Conservation (phyloP, 2,329 filamentous ascomycete species). For the Diaporthe velutina region DNA sequence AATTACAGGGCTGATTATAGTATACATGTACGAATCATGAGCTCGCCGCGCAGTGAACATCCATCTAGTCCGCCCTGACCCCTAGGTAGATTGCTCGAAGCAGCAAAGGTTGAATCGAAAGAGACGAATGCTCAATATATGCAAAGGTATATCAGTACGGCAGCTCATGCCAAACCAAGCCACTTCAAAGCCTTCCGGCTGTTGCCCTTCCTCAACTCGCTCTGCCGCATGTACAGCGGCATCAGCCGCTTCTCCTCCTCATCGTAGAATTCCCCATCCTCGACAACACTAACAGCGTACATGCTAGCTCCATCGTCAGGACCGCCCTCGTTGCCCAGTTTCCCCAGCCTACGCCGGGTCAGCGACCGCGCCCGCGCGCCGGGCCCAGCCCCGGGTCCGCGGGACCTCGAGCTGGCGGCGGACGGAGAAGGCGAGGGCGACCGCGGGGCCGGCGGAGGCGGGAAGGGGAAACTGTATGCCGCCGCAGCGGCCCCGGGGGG, state of each 20-base stretch:
- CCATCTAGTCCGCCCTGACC: too few relatives aligned
- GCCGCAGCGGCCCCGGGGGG: not conserved
- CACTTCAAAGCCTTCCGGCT: constrained; percentile 53
- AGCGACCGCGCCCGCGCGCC: constrained; percentile 22
- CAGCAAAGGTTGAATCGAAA: not conserved
- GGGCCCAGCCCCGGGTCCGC: not conserved
- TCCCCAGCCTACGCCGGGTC: constrained; percentile 1
- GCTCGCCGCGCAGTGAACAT: not conserved
- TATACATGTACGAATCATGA: not conserved
- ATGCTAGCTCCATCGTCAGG: constrained; percentile 38
- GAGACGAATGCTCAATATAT: not conserved
- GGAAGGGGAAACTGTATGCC: constrained; percentile 16
- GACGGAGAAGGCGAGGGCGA: constrained; percentile 30
- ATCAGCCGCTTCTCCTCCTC: constrained; percentile 45
- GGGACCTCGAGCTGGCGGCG: constrained; percentile 14
- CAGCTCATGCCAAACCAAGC: constrained; percentile 47
- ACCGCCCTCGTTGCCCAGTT: not conserved
- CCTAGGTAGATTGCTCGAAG: too few relatives aligned
- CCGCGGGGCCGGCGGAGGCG: constrained; percentile 18
- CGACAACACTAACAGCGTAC: constrained; percentile 34
- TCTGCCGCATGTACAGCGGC: constrained; percentile 43
- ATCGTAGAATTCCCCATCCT: constrained; percentile 41
- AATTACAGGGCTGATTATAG: not conserved
- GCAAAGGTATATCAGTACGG: not conserved
- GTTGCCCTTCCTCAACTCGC: constrained; percentile 39